Base-by-base conservation (phyloP, 306 rosid genomes). In the Acacia acuminata region DNA sequence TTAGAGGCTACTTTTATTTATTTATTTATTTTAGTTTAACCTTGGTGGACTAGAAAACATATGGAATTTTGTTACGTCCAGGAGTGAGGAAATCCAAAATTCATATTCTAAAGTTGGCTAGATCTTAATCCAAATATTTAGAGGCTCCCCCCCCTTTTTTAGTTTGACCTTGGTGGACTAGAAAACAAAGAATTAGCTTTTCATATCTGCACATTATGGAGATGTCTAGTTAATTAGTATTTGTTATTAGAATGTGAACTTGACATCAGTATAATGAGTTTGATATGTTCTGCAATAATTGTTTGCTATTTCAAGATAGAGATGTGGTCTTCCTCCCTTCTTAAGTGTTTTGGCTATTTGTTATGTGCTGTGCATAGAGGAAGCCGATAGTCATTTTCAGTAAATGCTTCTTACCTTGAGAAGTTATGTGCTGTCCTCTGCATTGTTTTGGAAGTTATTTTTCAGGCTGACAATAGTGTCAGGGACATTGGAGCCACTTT, bases 371-470 rank as follows among this genome's bases (percentile, higher is more conserved):
- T 42, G 70, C 50, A 76, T 68, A 36, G 25, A 19, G 48, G 58
- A 55, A 22, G 78, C 25, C 9, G 36, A 72, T 76, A 65, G 50
- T 50, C 72, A 77, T 77, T 77, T 34, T 58, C 61, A 82, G 74
- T 40, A 72, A 77, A 61, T 74, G 68, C 53, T 55, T 58, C 32
- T 63, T 38, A 56, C 72, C 42, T 8, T 24, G 50, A 58, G 15
- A 61, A 61, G 80, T 64, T 65, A 10, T 51, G 58, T 36, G 24
- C 51, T 66, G 60, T 74, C 79, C 68, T 64, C 24, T 43, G 50
- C 12, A 60, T 71, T 48, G 7, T 69, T 22, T 7, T 51, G 30
- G 22, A 55, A 30, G 43, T 25, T 56, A 27, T 30, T 63, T 19
- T 63, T 25, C 50, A 24, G 12, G 7, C 27, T 30, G 68, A 50